Base-by-base conservation (phyloP, 1,284 basidiomycete genomes). In the Amylostereum areolatum region DNA sequence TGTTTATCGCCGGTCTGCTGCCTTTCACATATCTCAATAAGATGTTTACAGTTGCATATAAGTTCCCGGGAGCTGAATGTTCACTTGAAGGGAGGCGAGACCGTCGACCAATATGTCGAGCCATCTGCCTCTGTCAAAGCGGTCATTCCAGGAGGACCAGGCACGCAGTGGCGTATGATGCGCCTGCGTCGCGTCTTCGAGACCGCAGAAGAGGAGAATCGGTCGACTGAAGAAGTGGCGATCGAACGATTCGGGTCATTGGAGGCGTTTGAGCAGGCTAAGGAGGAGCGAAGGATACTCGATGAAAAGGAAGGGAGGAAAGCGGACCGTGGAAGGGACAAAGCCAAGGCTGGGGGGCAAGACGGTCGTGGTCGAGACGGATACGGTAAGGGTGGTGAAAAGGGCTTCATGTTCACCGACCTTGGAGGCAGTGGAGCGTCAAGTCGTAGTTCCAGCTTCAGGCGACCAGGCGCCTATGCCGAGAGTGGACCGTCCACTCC, bases 161-260 rank as follows among this genome's bases (percentile, higher is more conserved):
- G 96, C 8, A 92, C 91, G 12, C 85, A 86, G 62, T 99, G 96
- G 96, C 83, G 96, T 25, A 97, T 98, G 95, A 94, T 92, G 85
- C 94, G 95, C 63, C 80, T 99, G 1, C 82, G 86, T 34, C 77
- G 91, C 10, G 85, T 93, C 1, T 93, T 90, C 63, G 95, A 98
- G 65, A 80, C 89, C 3, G 92, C 90, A 0, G 85, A 93, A 54
- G 92, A 96, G 60, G 92, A 95, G 57, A 78, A 80, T 2, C 71
- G 79, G 24, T 60, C 83, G 0, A 65, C 96, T 2, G 87, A 93
- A 61, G 84, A 94, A 48, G 81, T 98, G 25, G 96, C 89, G 0
- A 58, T 92, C 28, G 96, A 98, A 54, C 80, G 93, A 5, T 97
- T 95, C 60, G 91, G 89, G 12, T 83, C 82, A 1, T 64, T 95